These are phyloP conservation scores for grape (Vitis vinifera) DNA, from an alignment of 164 flowering plant genomes.

Conservation along the genomic window DNA sequence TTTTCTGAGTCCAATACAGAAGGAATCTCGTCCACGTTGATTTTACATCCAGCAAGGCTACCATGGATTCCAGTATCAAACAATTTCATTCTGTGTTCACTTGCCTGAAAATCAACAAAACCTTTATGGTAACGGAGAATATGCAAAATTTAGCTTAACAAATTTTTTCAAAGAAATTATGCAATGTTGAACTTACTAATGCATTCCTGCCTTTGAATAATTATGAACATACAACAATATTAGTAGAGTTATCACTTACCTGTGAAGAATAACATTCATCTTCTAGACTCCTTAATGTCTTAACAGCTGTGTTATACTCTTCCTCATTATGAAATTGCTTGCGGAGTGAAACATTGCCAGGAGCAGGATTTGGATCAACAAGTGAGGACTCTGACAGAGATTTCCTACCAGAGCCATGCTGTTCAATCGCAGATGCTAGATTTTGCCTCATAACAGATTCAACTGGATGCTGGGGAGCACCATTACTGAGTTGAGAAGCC, in stretches of 20 bases:
- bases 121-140: no score
- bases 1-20: constrained; percentile 38
- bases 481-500: constrained; percentile 32
- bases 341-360: constrained; percentile 71
- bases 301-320: constrained; percentile 33
- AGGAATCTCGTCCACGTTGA: constrained; percentile 38
- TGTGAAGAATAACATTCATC: constrained; percentile 47
- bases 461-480: constrained; percentile 37
- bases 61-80: constrained; percentile 36
- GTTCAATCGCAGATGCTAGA: constrained; percentile 70
- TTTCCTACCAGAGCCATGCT: constrained; percentile 87
- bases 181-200: not conserved
- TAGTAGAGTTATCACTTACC: constrained; percentile 30
- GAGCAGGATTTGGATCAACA: constrained; percentile 42
- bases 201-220: not conserved
- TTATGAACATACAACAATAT: not conserved
- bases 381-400: constrained; percentile 70
- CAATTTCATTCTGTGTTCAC: constrained; percentile 45
- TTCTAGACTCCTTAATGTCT: constrained; percentile 42
- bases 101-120: constrained; percentile 36
- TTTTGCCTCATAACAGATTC: constrained; percentile 61
- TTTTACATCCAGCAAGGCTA: constrained; percentile 25
- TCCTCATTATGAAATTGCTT: constrained; percentile 67
- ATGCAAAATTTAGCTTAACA: not conserved
- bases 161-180: not conserved